These are phyloP conservation scores for Hypoxylon lienhwacheense DNA, from an alignment of 495 filamentous ascomycete genomes.

Conservation along the genomic window DNA sequence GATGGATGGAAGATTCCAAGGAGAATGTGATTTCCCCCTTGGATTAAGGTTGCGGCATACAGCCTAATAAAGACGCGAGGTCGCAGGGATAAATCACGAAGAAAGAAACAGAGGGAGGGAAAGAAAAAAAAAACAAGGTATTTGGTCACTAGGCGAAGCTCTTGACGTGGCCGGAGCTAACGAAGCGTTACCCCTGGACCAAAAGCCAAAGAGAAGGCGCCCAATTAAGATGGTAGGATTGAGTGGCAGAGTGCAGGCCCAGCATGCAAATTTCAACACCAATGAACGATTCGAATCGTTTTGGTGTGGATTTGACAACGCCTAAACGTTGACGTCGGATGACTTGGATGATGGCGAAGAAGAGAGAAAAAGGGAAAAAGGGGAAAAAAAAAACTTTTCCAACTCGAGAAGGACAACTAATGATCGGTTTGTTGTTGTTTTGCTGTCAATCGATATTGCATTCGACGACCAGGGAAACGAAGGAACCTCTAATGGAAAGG, in stretches of 20 bases:
- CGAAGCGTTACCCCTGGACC: conserved; percentile 25
- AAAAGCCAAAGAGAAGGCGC: conserved; percentile 25
- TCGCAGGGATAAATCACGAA: conserved; percentile 7
- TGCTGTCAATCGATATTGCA: conserved; percentile 26
- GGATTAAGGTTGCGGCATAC: conserved; percentile 37
- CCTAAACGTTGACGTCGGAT: conserved; percentile 27
- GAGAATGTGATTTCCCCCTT: conserved; percentile 36
- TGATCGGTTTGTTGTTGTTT: conserved; percentile 17
- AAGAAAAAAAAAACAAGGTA: neutral
- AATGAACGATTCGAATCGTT: conserved; percentile 23
- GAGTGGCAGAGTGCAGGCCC: conserved; percentile 28
- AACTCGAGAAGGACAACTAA: conserved; percentile 27
- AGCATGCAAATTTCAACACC: conserved; percentile 25
- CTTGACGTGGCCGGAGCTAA: conserved; percentile 35
- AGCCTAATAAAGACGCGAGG: conserved; percentile 33
- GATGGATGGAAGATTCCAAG: conserved; percentile 28
- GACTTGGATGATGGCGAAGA: conserved; percentile 20
- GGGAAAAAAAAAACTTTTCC: too few species aligned
- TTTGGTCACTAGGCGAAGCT: conserved; percentile 4
- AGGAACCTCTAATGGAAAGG: too few species aligned
- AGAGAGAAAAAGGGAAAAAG: conserved; percentile 4
- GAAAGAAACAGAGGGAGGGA: neutral
- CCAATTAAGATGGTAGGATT: conserved; percentile 12
- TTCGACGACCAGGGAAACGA: too few species aligned
- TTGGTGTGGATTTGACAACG: conserved; percentile 29